phyloP scores from a whole-genome alignment of 768 basidiomycete species.

The Boletus subcaerulescens region DNA sequence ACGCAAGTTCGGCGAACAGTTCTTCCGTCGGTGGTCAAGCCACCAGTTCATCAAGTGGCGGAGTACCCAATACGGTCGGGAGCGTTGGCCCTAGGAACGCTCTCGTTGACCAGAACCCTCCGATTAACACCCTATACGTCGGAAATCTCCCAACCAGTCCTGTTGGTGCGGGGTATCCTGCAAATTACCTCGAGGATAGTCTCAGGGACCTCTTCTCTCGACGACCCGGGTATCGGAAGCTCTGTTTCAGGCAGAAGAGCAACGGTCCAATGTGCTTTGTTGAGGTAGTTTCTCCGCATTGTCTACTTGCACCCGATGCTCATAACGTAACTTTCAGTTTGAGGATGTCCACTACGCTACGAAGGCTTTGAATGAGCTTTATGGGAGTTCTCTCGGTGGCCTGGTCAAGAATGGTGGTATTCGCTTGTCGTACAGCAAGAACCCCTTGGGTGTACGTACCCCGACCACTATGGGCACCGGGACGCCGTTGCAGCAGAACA shows the following conservation, averaged over 20 bases:
- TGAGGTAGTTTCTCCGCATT: slow-evolving; percentile 55
- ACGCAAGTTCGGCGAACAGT: slow-evolving; percentile 48
- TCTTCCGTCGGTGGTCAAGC: slow-evolving; percentile 31
- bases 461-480: slow-evolving; percentile 53
- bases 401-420: slow-evolving; percentile 95
- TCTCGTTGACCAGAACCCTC: slow-evolving; percentile 88
- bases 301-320: neutral
- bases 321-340: slow-evolving; percentile 51
- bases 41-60: slow-evolving; percentile 31
- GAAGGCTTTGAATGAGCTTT: slow-evolving; percentile 83
- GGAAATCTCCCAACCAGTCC: slow-evolving; percentile 89
- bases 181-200: slow-evolving; percentile 83
- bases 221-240: slow-evolving; percentile 82
- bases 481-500: slow-evolving; percentile 25
- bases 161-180: slow-evolving; percentile 65
- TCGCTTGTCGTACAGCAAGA: slow-evolving; percentile 95
- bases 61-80: slow-evolving; percentile 19
- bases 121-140: slow-evolving; percentile 99
- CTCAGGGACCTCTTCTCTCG: slow-evolving; percentile 78
- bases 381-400: slow-evolving; percentile 88
- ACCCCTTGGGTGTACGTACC: slow-evolving; percentile 90
- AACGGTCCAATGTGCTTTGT: slow-evolving; percentile 99
- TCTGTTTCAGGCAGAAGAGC: slow-evolving; percentile 94
- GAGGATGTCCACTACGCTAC: slow-evolving; percentile 85
- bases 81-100: slow-evolving; percentile 34